Evolutionary conservation across 1,284 basidiomycete genomes (phyloP).

Genomic region (Ustilago nuda): DNA sequence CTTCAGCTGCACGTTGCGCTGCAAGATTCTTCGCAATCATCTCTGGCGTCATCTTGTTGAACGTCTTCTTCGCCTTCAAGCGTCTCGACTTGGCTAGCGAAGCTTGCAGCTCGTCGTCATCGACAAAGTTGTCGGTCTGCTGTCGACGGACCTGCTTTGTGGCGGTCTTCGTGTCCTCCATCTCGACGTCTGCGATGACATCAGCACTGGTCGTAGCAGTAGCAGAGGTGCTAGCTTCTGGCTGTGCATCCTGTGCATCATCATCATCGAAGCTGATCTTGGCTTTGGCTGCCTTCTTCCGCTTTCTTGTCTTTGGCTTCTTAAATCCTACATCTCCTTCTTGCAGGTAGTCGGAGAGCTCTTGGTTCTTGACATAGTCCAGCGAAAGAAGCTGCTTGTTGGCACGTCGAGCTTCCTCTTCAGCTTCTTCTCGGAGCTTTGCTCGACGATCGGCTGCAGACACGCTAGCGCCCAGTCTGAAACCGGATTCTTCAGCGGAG

Average conservation of each 20-base stretch:
- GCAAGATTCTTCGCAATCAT: constrained; percentile 80
- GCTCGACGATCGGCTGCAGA: constrained; percentile 65
- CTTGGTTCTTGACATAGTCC: constrained; percentile 86
- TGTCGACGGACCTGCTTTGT: constrained; percentile 10
- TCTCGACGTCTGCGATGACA: constrained; percentile 72
- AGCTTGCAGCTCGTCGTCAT: constrained; percentile 97
- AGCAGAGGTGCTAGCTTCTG: constrained; percentile 41
- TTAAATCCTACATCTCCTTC: constrained; percentile 94
- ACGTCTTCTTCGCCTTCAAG: constrained; percentile 80
- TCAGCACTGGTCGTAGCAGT: constrained; percentile 39
- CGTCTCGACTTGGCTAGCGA: constrained; percentile 86
- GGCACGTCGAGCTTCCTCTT: constrained; percentile 73
- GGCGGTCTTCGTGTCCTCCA: constrained; percentile 72
- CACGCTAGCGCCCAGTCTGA: constrained; percentile 47
- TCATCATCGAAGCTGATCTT: constrained; percentile 78
- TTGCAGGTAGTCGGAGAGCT: constrained; percentile 86
- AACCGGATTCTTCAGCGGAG: constrained; percentile 38
- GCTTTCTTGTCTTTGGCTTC: constrained; percentile 82
- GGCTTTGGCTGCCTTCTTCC: constrained; percentile 88
- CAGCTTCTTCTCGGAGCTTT: constrained; percentile 72
- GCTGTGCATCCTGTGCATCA: constrained; percentile 55
- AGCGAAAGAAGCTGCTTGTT: constrained; percentile 77
- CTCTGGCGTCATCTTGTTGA: constrained; percentile 82
- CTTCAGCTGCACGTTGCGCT: constrained; percentile 76
- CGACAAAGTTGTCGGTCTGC: constrained; percentile 79